Percentiles rank a stretch among this genome's conserved stretches.
Evolutionary conservation across 2,329 filamentous ascomycete species (phyloP).

Genomic region (Hypomyces perniciosus): DNA sequence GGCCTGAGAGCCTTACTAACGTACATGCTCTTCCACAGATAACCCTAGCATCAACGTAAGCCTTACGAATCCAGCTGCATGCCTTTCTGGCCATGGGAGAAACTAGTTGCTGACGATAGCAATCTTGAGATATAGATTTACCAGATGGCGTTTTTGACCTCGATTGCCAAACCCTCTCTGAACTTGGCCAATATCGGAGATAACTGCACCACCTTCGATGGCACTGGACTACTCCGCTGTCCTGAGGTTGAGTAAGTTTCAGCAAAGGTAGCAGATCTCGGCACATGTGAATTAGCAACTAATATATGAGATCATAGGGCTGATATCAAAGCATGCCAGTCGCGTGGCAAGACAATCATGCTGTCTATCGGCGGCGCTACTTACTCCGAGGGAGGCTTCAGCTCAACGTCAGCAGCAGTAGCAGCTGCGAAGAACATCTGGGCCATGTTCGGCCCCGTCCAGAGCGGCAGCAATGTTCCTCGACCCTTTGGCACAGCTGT

Average conservation of each 20-base stretch:
- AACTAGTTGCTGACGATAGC: not conserved
- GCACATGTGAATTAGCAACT: not conserved
- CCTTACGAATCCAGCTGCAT: not conserved
- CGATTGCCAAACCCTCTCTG: constrained; percentile 47
- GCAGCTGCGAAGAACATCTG: constrained; percentile 58
- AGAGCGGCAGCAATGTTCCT: constrained; percentile 36
- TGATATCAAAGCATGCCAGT: constrained; percentile 56
- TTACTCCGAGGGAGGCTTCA: constrained; percentile 63
- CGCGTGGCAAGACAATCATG: constrained; percentile 60
- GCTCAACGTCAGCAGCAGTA: constrained; percentile 42
- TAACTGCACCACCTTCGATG: constrained; percentile 52
- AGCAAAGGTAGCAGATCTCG: not conserved
- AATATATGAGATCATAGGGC: constrained; percentile 22
- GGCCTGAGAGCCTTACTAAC: not conserved
- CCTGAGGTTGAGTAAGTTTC: constrained; percentile 56
- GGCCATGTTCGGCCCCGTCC: constrained; percentile 60
- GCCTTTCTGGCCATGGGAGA: not conserved
- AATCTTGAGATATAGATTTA: constrained; percentile 27
- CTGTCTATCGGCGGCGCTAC: constrained; percentile 67
- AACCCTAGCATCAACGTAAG: constrained; percentile 6
- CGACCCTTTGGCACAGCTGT: constrained; percentile 62
- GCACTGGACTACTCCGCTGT: constrained; percentile 46
- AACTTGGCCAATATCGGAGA: constrained; percentile 61
- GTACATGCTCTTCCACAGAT: constrained; percentile 9
- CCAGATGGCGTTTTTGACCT: constrained; percentile 52